Conservation (phyloP, 208 protist genomes). For the Willaertia magna region DNA sequence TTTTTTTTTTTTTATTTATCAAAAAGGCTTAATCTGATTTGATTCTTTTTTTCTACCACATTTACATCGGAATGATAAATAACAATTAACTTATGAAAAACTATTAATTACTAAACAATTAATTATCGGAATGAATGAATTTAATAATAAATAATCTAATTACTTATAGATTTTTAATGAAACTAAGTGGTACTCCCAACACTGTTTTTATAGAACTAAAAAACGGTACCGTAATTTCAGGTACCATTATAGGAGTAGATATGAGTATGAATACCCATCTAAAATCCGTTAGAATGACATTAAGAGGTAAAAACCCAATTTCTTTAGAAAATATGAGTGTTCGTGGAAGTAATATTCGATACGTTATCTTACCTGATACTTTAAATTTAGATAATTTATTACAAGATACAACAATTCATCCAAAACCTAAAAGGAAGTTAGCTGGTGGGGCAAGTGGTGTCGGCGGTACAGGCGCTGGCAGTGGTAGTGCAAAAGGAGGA, state of each 20-base stretch:
- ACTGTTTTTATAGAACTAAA: constrained; percentile 96
- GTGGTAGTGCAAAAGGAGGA: not conserved
- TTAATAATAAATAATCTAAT: too few relatives aligned
- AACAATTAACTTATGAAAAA: too few relatives aligned
- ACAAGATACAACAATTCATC: not conserved
- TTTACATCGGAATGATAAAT: too few relatives aligned
- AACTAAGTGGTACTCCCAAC: constrained; percentile 87
- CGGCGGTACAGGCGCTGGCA: not conserved
- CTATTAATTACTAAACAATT: too few relatives aligned
- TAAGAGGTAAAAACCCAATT: constrained; percentile 83
- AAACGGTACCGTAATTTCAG: constrained; percentile 89
- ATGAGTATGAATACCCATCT: constrained; percentile 94
- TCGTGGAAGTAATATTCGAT: constrained; percentile 91
- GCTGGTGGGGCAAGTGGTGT: not conserved
- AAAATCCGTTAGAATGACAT: constrained; percentile 90
- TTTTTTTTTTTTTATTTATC: too few relatives aligned
- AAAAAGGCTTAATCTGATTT: too few relatives aligned
- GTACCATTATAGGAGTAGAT: constrained; percentile 65
- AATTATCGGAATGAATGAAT: too few relatives aligned
- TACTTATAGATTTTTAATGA: constrained; percentile 86
- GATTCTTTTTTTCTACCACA: too few relatives aligned
- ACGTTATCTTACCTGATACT: constrained; percentile 89
- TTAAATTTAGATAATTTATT: constrained; percentile 85
- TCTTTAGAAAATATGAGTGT: constrained; percentile 86
- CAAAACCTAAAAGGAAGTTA: not conserved